Percentiles rank a stretch among this genome's conserved stretches.
phyloP scores from a whole-genome alignment of 805 yeast species.

The Zygoascus bituminiphila region DNA sequence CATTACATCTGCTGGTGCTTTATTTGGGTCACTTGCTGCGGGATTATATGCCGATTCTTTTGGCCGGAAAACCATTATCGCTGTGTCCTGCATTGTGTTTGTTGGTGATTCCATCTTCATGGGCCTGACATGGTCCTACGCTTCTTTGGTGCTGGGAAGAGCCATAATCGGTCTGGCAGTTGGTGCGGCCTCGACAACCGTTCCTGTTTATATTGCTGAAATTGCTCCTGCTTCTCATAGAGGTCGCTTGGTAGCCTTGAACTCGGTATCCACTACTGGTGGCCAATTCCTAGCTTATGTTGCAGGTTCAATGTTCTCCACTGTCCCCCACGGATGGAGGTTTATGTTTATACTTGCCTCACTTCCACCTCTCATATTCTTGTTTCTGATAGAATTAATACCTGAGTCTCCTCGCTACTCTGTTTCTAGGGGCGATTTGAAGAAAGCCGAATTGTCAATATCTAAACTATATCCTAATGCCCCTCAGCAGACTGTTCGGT shows the following conservation, averaged over 20 bases:
- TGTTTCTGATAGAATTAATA: conserved; percentile 64
- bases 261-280: conserved; percentile 84
- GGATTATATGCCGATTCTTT: conserved; percentile 73
- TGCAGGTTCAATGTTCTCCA: conserved; percentile 64
- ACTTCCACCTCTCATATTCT: conserved; percentile 79
- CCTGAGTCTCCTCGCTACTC: conserved; percentile 95
- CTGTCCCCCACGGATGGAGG: conserved; percentile 82
- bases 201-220: conserved; percentile 52
- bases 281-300: conserved; percentile 94
- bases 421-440: conserved; percentile 57
- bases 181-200: conserved; percentile 62
- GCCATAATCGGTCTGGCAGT: conserved; percentile 62
- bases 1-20: conserved; percentile 90
- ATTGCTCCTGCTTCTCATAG: conserved; percentile 29
- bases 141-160: conserved; percentile 85
- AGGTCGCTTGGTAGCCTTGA: conserved; percentile 42
- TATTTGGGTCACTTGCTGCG: conserved; percentile 68
- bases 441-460: conserved; percentile 62
- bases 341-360: conserved; percentile 81
- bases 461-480: conserved; percentile 55
- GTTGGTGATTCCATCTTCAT: conserved; percentile 78
- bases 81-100: conserved; percentile 74
- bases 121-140: conserved; percentile 65
- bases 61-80: conserved; percentile 77
- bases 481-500: conserved; percentile 51